phyloP scores from a whole-genome alignment of 306 rosid genomes.

The Myrica gale region DNA sequence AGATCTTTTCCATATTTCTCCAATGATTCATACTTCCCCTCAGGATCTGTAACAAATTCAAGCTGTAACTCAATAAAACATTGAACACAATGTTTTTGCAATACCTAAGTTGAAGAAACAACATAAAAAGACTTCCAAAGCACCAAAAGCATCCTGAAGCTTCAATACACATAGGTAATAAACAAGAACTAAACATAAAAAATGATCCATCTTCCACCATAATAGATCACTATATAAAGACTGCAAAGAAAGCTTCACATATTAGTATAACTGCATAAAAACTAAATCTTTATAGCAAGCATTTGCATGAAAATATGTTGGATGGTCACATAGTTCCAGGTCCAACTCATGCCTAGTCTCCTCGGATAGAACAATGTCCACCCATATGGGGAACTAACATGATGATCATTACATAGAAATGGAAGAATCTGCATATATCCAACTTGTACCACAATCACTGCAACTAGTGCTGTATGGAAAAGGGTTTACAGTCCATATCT shows the following conservation, averaged over 20 bases:
- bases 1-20: conserved; percentile 97
- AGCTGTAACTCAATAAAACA: conserved; percentile 8
- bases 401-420: background rate
- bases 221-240: background rate
- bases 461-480: background rate
- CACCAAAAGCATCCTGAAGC: background rate
- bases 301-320: background rate
- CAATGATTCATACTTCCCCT: conserved; percentile 93
- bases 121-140: background rate
- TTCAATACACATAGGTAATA: background rate
- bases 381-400: background rate
- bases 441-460: background rate
- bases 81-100: background rate
- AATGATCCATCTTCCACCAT: background rate
- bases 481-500: background rate
- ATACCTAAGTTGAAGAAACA: background rate
- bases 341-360: background rate
- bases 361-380: background rate
- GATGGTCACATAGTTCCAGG: background rate
- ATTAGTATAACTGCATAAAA: background rate
- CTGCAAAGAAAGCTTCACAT: no score
- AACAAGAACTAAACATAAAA: background rate
- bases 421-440: background rate
- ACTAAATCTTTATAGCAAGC: background rate
- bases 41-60: conserved; percentile 73